These are phyloP conservation scores for Xanthoconium separans DNA, from an alignment of 1,284 basidiomycete species.

Conservation along the genomic window DNA sequence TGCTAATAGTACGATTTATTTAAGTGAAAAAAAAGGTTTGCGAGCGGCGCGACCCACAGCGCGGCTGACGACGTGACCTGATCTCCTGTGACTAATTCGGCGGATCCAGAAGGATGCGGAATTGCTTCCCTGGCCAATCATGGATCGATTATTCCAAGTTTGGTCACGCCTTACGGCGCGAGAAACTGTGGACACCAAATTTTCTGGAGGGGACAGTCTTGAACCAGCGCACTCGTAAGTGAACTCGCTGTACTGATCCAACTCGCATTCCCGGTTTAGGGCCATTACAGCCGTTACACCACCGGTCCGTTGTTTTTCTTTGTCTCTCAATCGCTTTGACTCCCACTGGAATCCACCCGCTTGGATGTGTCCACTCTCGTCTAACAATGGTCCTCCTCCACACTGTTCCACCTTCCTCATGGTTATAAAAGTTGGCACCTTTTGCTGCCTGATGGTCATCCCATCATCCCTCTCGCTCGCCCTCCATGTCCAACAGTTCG, in stretches of 20 bases:
- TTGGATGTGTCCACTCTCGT: background rate
- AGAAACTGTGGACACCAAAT: constrained; percentile 76
- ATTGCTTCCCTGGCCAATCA: constrained; percentile 86
- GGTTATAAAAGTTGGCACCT: constrained; percentile 14
- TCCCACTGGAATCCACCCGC: background rate
- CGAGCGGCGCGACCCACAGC: constrained; percentile 67
- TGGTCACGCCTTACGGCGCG: constrained; percentile 57
- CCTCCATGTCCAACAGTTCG: background rate
- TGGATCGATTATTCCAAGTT: constrained; percentile 77
- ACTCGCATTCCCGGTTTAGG: constrained; percentile 76
- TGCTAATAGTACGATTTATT: constrained; percentile 21
- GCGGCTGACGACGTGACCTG: constrained; percentile 80
- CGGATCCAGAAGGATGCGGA: constrained; percentile 78
- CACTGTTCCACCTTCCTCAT: background rate
- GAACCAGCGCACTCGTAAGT: constrained; percentile 79
- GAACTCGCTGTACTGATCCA: constrained; percentile 61
- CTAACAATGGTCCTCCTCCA: constrained; percentile 1
- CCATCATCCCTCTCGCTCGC: background rate
- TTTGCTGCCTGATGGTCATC: background rate
- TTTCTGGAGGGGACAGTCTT: constrained; percentile 88
- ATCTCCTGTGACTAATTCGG: constrained; percentile 89
- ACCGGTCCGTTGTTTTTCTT: constrained; percentile 27
- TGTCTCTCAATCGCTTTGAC: background rate
- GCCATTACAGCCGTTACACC: constrained; percentile 77
- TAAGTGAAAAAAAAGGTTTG: constrained; percentile 62